Conservation (phyloP, 495 filamentous ascomycete genomes). For the Pyrenula massariospora region DNA sequence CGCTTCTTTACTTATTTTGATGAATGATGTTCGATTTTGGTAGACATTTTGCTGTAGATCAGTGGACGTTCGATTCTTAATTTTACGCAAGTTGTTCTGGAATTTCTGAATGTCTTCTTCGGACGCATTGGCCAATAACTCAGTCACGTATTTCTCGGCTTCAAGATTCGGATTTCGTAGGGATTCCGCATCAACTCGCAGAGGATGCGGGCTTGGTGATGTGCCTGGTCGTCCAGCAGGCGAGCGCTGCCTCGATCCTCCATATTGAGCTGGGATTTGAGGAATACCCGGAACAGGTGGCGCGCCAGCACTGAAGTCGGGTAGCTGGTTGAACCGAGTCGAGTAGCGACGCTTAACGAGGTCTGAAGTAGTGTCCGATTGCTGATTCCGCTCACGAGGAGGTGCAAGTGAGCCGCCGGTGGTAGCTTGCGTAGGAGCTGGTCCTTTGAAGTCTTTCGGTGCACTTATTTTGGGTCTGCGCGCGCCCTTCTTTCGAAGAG, state of each 20-base stretch:
- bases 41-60: conserved; percentile 95
- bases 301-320: conserved; percentile 52
- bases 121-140: conserved; percentile 77
- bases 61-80: conserved; percentile 71
- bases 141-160: conserved; percentile 57
- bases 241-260: conserved; percentile 26
- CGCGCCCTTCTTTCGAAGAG: conserved; percentile 80
- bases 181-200: conserved; percentile 56
- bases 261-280: conserved; percentile 37
- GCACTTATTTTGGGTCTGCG: conserved; percentile 68
- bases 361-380: conserved; percentile 60
- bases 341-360: conserved; percentile 92
- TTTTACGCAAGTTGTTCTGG: conserved; percentile 60
- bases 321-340: conserved; percentile 70
- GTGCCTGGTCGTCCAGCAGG: conserved; percentile 35
- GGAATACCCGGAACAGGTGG: conserved; percentile 42
- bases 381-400: conserved; percentile 19
- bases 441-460: conserved; percentile 67
- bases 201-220: conserved; percentile 23
- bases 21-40: conserved; percentile 96
- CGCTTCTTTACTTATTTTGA: conserved; percentile 97
- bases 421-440: conserved; percentile 28
- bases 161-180: conserved; percentile 71
- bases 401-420: conserved; percentile 17
- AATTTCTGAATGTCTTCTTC: conserved; percentile 86